These are phyloP conservation scores for Austropuccinia psidii DNA, from an alignment of 1,284 basidiomycete species.

Conservation along the genomic window DNA sequence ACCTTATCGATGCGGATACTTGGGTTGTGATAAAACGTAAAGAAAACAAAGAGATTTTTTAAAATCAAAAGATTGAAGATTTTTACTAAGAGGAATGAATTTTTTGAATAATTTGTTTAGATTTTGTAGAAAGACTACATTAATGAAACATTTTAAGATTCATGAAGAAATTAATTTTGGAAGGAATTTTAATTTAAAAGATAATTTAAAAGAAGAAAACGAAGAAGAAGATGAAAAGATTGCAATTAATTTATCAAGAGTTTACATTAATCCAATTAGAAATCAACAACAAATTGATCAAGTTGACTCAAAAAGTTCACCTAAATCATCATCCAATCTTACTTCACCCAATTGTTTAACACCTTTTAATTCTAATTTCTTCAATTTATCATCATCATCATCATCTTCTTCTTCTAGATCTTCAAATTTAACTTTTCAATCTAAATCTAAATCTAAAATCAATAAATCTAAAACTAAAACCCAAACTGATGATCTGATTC, in stretches of 20 bases:
- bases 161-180: slow-evolving; percentile 38
- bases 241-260: too few species aligned
- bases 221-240: too few species aligned
- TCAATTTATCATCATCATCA: too few species aligned
- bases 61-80: neutral
- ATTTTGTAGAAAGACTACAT: slow-evolving; percentile 50
- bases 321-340: slow-evolving; percentile 14
- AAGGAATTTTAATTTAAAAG: slow-evolving; percentile 34
- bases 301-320: slow-evolving; percentile 11
- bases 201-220: too few species aligned
- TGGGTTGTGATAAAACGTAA: slow-evolving; percentile 36
- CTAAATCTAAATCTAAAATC: too few species aligned
- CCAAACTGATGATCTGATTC: neutral
- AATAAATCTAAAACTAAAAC: too few species aligned
- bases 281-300: too few species aligned
- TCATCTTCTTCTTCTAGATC: too few species aligned
- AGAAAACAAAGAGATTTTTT: neutral
- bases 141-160: slow-evolving; percentile 50
- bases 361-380: slow-evolving; percentile 7
- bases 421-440: too few species aligned
- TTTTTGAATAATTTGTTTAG: slow-evolving; percentile 8
- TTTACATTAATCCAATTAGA: too few species aligned
- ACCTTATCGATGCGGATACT: slow-evolving; percentile 41
- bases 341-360: slow-evolving; percentile 13
- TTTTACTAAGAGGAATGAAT: neutral